Evolutionary conservation across 1,284 basidiomycete species (phyloP).

Genomic region (Volvariella volvacea): DNA sequence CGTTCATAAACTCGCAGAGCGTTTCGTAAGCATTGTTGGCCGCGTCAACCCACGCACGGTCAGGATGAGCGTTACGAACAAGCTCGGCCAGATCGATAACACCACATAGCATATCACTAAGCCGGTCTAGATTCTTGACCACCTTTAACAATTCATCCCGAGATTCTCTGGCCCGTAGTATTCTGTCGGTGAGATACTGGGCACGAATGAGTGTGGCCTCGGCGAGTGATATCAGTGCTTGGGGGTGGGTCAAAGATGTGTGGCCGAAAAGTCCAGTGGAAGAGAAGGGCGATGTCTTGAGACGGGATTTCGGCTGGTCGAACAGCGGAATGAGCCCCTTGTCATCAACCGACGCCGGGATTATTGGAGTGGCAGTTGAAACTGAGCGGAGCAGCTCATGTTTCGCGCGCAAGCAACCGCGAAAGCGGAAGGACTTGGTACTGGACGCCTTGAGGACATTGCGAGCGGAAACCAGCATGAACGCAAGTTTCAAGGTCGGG

Average conservation of each 20-base stretch:
- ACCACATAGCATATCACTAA: slow-evolving; percentile 92
- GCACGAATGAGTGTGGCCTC: slow-evolving; percentile 70
- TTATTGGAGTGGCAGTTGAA: slow-evolving; percentile 9
- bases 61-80: slow-evolving; percentile 90
- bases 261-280: slow-evolving; percentile 74
- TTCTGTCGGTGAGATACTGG: slow-evolving; percentile 67
- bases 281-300: slow-evolving; percentile 31
- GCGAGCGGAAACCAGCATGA: slow-evolving; percentile 49
- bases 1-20: slow-evolving; percentile 96
- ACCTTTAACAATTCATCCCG: slow-evolving; percentile 72
- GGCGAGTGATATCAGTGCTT: slow-evolving; percentile 56
- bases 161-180: slow-evolving; percentile 59
- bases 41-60: slow-evolving; percentile 73
- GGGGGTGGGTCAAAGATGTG: slow-evolving; percentile 51
- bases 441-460: slow-evolving; percentile 31
- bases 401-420: slow-evolving; percentile 33
- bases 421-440: slow-evolving; percentile 34
- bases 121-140: slow-evolving; percentile 90
- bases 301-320: slow-evolving; percentile 47
- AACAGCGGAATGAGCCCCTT: slow-evolving; percentile 61
- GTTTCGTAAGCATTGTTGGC: slow-evolving; percentile 88
- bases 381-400: slow-evolving; percentile 12
- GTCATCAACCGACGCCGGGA: slow-evolving; percentile 59
- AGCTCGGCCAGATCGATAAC: slow-evolving; percentile 97
- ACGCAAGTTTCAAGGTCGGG: slow-evolving; percentile 8